Conservation (phyloP, 805 yeast genomes). For the Wickerhamomyces chambardii region DNA sequence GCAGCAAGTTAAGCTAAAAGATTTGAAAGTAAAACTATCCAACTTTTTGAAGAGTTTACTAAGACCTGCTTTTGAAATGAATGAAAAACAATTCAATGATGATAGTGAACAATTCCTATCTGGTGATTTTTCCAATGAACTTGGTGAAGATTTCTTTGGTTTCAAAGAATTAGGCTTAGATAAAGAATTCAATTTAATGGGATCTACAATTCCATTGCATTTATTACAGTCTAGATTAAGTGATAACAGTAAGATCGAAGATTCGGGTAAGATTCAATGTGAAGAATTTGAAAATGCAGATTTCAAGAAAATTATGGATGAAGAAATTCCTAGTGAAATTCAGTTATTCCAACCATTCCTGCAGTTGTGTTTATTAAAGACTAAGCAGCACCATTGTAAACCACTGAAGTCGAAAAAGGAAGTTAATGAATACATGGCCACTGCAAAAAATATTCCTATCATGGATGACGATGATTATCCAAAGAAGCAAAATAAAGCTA, state of each 20-base stretch:
- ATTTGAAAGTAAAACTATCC: conserved; percentile 58
- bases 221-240: conserved; percentile 70
- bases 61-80: conserved; percentile 68
- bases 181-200: conserved; percentile 78
- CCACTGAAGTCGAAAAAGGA: conserved; percentile 18
- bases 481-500: conserved; percentile 62
- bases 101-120: conserved; percentile 90
- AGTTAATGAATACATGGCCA: conserved; percentile 18
- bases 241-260: conserved; percentile 40
- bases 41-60: conserved; percentile 69
- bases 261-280: conserved; percentile 39
- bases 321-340: conserved; percentile 42
- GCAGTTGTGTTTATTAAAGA: conserved; percentile 28
- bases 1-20: conserved; percentile 61
- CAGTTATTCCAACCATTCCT: conserved; percentile 52
- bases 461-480: conserved; percentile 85
- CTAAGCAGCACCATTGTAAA: conserved; percentile 33
- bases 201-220: conserved; percentile 84
- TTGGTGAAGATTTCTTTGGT: conserved; percentile 98
- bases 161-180: conserved; percentile 91
- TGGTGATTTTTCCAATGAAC: conserved; percentile 88
- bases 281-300: conserved; percentile 56
- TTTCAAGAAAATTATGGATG: conserved; percentile 42
- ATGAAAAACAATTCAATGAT: conserved; percentile 76
- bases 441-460: conserved; percentile 34